Evolutionary conservation across 2,329 filamentous ascomycete species (phyloP).

Genomic region (Cercospora sp.): DNA sequence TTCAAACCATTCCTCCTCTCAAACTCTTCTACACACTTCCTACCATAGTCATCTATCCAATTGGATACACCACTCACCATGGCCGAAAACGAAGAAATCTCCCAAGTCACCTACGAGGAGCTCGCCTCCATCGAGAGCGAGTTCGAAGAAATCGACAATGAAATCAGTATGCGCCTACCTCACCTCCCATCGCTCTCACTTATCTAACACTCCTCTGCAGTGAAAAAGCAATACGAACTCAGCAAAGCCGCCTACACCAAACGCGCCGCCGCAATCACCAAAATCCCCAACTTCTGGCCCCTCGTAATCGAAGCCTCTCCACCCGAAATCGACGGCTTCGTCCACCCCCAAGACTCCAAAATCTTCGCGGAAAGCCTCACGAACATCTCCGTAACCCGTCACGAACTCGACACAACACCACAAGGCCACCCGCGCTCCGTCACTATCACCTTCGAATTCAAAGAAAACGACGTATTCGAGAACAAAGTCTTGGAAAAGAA

Average conservation of each 20-base stretch:
- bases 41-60: not conserved
- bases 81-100: conserved; percentile 24
- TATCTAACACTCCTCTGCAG: conserved; percentile 23
- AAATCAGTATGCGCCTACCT: conserved; percentile 65
- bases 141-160: conserved; percentile 78
- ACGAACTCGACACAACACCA: conserved; percentile 63
- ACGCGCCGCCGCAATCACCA: conserved; percentile 67
- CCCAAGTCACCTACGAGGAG: conserved; percentile 66
- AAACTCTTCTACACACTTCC: not conserved
- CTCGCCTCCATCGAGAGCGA: conserved; percentile 78
- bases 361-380: conserved; percentile 69
- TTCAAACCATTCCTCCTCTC: not conserved
- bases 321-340: conserved; percentile 81
- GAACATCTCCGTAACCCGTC: conserved; percentile 72
- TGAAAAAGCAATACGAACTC: conserved; percentile 60
- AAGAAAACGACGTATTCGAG: conserved; percentile 78
- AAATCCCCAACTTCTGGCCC: conserved; percentile 91
- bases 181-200: not conserved
- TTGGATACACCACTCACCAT: conserved; percentile 14
- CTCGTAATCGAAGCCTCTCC: conserved; percentile 87
- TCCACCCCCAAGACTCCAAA: conserved; percentile 76
- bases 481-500: conserved; percentile 82
- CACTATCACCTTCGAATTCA: conserved; percentile 74
- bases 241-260: conserved; percentile 72
- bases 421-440: conserved; percentile 79